A percentile compares a stretch with the other conserved stretches of the same genome.
Conservation (phyloP, 2,329 filamentous ascomycete species). For the Endoconidiophora laricicola region DNA sequence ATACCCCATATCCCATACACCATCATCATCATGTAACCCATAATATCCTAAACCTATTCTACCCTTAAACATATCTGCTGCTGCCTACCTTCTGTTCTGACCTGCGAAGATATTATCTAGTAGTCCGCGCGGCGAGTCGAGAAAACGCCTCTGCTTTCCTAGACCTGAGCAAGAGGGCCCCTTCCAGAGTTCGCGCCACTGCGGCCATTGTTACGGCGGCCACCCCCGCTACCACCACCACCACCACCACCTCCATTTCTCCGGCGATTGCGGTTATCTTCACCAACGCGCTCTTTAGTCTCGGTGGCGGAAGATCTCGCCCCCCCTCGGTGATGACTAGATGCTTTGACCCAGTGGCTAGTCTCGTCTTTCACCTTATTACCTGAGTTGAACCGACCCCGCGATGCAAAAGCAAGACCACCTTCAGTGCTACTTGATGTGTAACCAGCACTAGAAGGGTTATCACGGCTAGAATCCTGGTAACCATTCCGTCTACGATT, state of each 20-base stretch:
- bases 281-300: background rate
- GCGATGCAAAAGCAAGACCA: background rate
- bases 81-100: too few species aligned
- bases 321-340: background rate
- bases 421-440: constrained; percentile 2
- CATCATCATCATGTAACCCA: background rate
- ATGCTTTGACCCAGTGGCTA: background rate
- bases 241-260: constrained; percentile 1
- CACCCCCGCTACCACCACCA: background rate
- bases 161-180: constrained; percentile 7
- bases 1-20: background rate
- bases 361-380: background rate
- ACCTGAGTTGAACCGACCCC: background rate
- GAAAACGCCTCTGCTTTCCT: constrained; percentile 10
- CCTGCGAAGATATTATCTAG: constrained; percentile 4
- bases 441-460: background rate
- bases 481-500: background rate
- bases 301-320: too few species aligned
- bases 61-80: too few species aligned
- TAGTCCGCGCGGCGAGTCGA: constrained; percentile 8
- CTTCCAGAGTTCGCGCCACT: background rate
- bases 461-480: background rate
- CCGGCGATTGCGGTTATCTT: background rate
- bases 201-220: background rate
- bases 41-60: too few species aligned